These are phyloP conservation scores for Schizophyllum amplum DNA, from an alignment of 1,284 basidiomycete genomes.

Conservation along the genomic window DNA sequence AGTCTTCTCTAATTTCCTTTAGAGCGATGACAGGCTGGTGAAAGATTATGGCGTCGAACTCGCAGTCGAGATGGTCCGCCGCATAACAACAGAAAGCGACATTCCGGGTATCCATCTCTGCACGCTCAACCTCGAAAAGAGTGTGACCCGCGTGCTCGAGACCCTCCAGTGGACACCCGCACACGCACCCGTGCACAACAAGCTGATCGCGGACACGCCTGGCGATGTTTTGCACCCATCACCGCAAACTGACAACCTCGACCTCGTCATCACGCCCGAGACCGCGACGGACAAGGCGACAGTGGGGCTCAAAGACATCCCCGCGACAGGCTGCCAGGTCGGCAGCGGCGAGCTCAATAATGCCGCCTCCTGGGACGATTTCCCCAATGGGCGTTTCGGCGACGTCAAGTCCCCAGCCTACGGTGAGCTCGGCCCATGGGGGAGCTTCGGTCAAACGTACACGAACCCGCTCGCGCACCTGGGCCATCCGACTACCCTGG, in stretches of 20 bases:
- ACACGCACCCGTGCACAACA: constrained; percentile 38
- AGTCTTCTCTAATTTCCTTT: constrained; percentile 7
- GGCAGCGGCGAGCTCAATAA: constrained; percentile 68
- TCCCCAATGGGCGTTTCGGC: constrained; percentile 98
- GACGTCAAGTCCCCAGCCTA: constrained; percentile 96
- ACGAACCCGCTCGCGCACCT: constrained; percentile 12
- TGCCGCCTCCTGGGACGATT: constrained; percentile 91
- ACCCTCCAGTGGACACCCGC: constrained; percentile 60
- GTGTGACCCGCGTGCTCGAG: constrained; percentile 84
- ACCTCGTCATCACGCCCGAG: constrained; percentile 51
- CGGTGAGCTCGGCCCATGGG: constrained; percentile 71
- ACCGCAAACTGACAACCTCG: constrained; percentile 4
- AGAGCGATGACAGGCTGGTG: constrained; percentile 88
- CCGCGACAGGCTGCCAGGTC: constrained; percentile 40
- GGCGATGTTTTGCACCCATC: background rate
- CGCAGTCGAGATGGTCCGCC: constrained; percentile 68
- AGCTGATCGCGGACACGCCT: constrained; percentile 49
- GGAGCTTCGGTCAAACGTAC: constrained; percentile 50
- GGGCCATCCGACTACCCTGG: constrained; percentile 49
- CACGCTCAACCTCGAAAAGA: constrained; percentile 97
- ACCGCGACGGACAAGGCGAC: constrained; percentile 53
- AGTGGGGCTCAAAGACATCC: constrained; percentile 32
- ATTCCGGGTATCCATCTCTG: constrained; percentile 90
- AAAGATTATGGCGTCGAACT: constrained; percentile 85
- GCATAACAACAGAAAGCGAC: constrained; percentile 46